Conservation (phyloP, 2,329 filamentous ascomycete species). For the Graphiopsis chlorocephala region DNA sequence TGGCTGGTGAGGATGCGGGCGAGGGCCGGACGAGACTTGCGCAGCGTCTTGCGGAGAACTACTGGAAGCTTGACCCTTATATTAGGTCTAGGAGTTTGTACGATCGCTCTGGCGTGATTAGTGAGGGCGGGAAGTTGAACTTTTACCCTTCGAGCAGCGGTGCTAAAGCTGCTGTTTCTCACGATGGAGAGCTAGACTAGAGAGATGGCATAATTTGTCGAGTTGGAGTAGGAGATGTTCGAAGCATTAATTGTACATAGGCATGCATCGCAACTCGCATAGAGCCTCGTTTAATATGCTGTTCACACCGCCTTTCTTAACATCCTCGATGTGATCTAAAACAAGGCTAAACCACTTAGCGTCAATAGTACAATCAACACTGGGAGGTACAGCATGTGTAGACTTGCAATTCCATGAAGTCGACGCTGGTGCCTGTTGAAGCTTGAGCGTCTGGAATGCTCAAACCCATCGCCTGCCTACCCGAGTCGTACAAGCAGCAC, state of each 20-base stretch:
- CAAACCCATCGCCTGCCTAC: not conserved
- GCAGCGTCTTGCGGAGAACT: constrained; percentile 65
- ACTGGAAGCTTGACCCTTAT: constrained; percentile 89
- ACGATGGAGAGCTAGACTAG: constrained; percentile 4
- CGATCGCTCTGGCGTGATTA: constrained; percentile 74
- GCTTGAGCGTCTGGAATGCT: not conserved
- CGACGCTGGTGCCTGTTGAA: too few species aligned
- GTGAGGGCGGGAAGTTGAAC: constrained; percentile 63
- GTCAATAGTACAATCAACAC: too few species aligned
- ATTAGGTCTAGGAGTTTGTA: constrained; percentile 79
- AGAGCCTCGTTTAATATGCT: not conserved
- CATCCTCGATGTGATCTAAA: not conserved
- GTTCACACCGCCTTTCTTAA: not conserved
- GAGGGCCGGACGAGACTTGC: constrained; percentile 32
- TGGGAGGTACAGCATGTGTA: too few species aligned
- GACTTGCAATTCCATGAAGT: too few species aligned
- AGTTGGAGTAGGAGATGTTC: not conserved
- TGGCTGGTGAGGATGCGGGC: constrained; percentile 49
- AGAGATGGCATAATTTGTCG: not conserved
- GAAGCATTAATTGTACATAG: constrained; percentile 2
- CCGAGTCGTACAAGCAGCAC: not conserved
- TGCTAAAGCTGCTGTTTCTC: not conserved
- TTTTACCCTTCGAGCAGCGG: constrained; percentile 57
- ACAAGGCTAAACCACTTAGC: not conserved
- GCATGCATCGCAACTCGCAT: not conserved